Percentiles rank a stretch among this genome's conserved stretches.
These are phyloP conservation scores for Cystoderma amianthinum DNA, from an alignment of 768 basidiomycete genomes.

Conservation along the genomic window DNA sequence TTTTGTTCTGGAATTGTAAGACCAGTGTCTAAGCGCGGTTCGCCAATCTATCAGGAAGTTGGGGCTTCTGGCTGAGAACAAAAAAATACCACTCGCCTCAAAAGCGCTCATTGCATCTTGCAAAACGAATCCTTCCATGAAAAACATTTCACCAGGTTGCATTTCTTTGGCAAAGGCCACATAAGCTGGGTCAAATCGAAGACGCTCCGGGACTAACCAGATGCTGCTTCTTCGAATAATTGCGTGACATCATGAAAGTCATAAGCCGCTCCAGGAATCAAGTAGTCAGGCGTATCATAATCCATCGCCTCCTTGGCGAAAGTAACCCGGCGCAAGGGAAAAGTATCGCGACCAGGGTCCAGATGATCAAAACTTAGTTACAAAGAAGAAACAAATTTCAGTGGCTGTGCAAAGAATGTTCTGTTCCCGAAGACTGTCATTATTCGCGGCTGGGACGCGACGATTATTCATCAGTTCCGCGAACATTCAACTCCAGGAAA, in stretches of 20 bases:
- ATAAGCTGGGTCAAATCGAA: not conserved
- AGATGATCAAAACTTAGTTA: not conserved
- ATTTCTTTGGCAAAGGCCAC: conserved; percentile 43
- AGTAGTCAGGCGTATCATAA: conserved; percentile 11
- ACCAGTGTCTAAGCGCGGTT: conserved; percentile 86
- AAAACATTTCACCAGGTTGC: conserved; percentile 52
- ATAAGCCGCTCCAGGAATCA: conserved; percentile 49
- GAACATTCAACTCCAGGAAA: conserved; percentile 1
- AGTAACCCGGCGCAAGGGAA: too few relatives aligned
- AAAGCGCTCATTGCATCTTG: conserved; percentile 94
- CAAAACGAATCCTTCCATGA: conserved; percentile 65
- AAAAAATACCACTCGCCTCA: conserved; percentile 41
- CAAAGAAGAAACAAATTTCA: not conserved
- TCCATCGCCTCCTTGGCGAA: conserved; percentile 7
- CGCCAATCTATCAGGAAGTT: conserved; percentile 61
- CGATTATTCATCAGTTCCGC: conserved; percentile 11
- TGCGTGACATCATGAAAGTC: conserved; percentile 59
- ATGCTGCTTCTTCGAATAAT: conserved; percentile 51
- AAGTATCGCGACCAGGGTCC: not conserved
- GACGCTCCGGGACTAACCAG: conserved; percentile 36
- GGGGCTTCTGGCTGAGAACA: conserved; percentile 3
- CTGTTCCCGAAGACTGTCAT: conserved; percentile 3
- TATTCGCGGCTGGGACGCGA: conserved; percentile 9
- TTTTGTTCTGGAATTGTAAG: conserved; percentile 37
- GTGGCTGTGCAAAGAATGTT: conserved; percentile 26